These are phyloP conservation scores for Vitis hybrid DNA, from an alignment of 177 flowering plant species.

Conservation along the genomic window DNA sequence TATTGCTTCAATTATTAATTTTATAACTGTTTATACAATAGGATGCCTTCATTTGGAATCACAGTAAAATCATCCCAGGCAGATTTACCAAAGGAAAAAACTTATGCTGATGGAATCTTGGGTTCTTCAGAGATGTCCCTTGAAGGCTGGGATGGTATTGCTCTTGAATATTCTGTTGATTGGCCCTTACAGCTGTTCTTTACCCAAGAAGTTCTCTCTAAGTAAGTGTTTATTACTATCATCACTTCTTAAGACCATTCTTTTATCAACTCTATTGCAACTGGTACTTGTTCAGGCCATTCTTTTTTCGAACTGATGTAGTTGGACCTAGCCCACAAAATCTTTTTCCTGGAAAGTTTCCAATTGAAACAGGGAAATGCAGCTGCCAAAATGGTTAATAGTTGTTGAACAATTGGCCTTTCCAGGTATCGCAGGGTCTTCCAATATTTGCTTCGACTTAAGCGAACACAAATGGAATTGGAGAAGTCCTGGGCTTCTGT, in stretches of 20 bases:
- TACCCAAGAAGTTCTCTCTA: slow-evolving; percentile 92
- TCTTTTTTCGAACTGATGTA: background rate
- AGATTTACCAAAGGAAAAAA: slow-evolving; percentile 52
- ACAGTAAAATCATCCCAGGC: slow-evolving; percentile 58
- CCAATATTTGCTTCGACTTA: slow-evolving; percentile 86
- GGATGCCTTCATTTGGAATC: slow-evolving; percentile 83
- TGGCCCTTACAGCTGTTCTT: slow-evolving; percentile 97
- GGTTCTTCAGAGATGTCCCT: slow-evolving; percentile 54
- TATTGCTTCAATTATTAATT: background rate
- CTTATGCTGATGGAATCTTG: slow-evolving; percentile 44
- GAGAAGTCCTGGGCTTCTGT: slow-evolving; percentile 98
- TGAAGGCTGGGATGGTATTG: slow-evolving; percentile 99
- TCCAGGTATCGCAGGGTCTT: slow-evolving; percentile 77
- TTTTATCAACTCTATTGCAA: slow-evolving; percentile 1
- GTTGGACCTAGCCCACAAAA: no score
- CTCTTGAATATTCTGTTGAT: slow-evolving; percentile 93
- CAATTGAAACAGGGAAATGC: background rate
- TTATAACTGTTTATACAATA: slow-evolving; percentile 21
- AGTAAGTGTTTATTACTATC: slow-evolving; percentile 46
- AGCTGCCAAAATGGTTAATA: slow-evolving; percentile 5
- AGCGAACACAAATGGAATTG: slow-evolving; percentile 96
- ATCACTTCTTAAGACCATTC: background rate
- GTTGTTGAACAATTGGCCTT: background rate
- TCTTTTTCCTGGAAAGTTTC: background rate
- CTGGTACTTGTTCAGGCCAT: background rate